A percentile compares a stretch with the other conserved stretches of the same genome.
These are phyloP conservation scores for Ustilago hordei DNA, from an alignment of 1,284 basidiomycete genomes.

Conservation along the genomic window DNA sequence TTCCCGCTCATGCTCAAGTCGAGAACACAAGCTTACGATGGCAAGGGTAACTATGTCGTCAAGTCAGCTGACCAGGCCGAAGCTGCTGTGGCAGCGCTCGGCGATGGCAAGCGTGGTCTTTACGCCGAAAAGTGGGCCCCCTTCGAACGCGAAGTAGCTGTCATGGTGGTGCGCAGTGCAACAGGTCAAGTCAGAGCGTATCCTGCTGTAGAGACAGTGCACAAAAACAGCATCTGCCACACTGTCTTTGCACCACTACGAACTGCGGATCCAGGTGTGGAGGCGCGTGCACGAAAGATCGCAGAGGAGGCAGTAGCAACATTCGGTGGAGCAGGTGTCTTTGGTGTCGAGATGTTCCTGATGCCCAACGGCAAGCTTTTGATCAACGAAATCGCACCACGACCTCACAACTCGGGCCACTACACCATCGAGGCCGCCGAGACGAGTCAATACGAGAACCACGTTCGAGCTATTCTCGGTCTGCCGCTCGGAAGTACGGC, in stretches of 20 bases:
- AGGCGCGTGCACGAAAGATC: slow-evolving; percentile 78
- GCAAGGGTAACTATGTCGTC: slow-evolving; percentile 90
- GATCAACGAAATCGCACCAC: slow-evolving; percentile 98
- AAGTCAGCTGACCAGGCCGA: slow-evolving; percentile 73
- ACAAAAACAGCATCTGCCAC: slow-evolving; percentile 93
- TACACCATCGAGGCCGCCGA: slow-evolving; percentile 99
- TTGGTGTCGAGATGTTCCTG: slow-evolving; percentile 98
- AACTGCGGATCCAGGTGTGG: slow-evolving; percentile 71
- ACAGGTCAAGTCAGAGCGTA: slow-evolving; percentile 83
- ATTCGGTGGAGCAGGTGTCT: slow-evolving; percentile 89
- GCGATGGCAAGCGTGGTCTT: slow-evolving; percentile 71
- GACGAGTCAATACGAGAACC: slow-evolving; percentile 97
- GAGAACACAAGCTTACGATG: slow-evolving; percentile 93
- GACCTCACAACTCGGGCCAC: slow-evolving; percentile 98
- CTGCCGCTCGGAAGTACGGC: slow-evolving; percentile 89
- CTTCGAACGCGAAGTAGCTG: slow-evolving; percentile 90
- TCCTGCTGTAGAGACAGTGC: slow-evolving; percentile 93
- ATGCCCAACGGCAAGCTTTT: slow-evolving; percentile 85
- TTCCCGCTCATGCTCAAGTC: slow-evolving; percentile 97
- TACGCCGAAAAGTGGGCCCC: slow-evolving; percentile 96
- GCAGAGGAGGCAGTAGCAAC: slow-evolving; percentile 86
- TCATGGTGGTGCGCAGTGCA: slow-evolving; percentile 87
- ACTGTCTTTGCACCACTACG: slow-evolving; percentile 84
- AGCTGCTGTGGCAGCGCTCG: slow-evolving; percentile 75
- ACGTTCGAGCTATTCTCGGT: slow-evolving; percentile 92